These are phyloP conservation scores for Agaricales sp. DNA, from an alignment of 1,284 basidiomycete species.

Conservation along the genomic window DNA sequence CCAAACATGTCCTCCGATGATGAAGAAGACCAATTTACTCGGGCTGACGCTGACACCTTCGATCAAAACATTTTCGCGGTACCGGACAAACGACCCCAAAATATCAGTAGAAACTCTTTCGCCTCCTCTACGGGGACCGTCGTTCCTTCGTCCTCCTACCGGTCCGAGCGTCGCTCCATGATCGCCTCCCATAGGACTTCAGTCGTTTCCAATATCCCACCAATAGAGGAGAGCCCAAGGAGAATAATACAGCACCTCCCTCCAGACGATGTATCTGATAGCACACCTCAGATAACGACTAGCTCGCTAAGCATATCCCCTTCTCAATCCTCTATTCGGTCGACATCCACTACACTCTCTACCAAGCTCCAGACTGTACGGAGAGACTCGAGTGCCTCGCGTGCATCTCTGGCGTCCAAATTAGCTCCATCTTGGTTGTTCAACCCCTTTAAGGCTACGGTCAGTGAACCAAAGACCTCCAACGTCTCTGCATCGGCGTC, in stretches of 20 bases:
- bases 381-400: slow-evolving; percentile 18
- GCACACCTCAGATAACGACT: slow-evolving; percentile 22
- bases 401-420: slow-evolving; percentile 41
- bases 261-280: slow-evolving; percentile 19
- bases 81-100: slow-evolving; percentile 23
- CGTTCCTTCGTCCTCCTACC: slow-evolving; percentile 22
- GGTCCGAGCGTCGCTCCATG: slow-evolving; percentile 11
- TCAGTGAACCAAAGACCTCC: slow-evolving; percentile 50
- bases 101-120: slow-evolving; percentile 27
- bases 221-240: slow-evolving; percentile 63
- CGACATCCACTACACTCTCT: slow-evolving; percentile 40
- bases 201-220: slow-evolving; percentile 34
- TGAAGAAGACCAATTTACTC: slow-evolving; percentile 23
- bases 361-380: slow-evolving; percentile 18
- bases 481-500: slow-evolving; percentile 37
- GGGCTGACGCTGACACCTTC: slow-evolving; percentile 56
- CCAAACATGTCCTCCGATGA: background rate
- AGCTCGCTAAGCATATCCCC: slow-evolving; percentile 45
- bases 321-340: slow-evolving; percentile 56
- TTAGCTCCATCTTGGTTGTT: slow-evolving; percentile 67
- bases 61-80: slow-evolving; percentile 58
- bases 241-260: slow-evolving; percentile 38
- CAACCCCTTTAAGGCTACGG: slow-evolving; percentile 55
- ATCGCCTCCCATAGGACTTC: slow-evolving; percentile 32
- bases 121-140: slow-evolving; percentile 24